Base-by-base conservation (phyloP, 2,329 filamentous ascomycete species). In the Coniochaeta pulveracea region DNA sequence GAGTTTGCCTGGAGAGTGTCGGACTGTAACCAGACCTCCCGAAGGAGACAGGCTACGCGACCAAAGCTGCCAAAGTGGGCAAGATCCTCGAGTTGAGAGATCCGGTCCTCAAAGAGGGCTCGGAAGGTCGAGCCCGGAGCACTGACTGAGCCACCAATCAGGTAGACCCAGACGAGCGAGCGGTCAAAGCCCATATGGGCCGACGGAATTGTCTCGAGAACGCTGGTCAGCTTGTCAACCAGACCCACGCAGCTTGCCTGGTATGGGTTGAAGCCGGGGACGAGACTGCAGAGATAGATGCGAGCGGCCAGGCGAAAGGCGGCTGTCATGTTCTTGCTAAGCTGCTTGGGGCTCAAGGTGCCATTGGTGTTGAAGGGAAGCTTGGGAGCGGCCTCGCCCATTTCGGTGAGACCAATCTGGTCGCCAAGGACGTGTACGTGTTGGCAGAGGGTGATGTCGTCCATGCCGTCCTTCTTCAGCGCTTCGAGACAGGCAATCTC, bases 401-500 rank as follows among this genome's bases (percentile, higher is more conserved):
- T 60, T 60, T 95, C 88, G 7, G 84, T 93, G 40, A 81, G 64
- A 46, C 81, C 81, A 47, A 96, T 84, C 54, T 93, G 85, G 49
- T 82, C 73, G 28, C 85, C 89, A 6, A 96, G 76, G n/a, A 81
- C 76, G 40, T 81, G 78, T 24, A 96, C 85, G 57, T 95, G 89
- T 39, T 81, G 74, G 70, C 88, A 95, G 27, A 96, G 75, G 33
- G 77, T 75, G 43, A 91, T 78, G 49, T 91, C 80, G 45, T 93
- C 83, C 63, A 91, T 85, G 46, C 82, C 83, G 39, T 82, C 76
- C 24, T 67, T 63, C 66, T 91, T 93, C 42, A 95, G 73, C 4
- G 84, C 82, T 55, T 96, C 91, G 34, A 98, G 76, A 57, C 91
- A 96, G 35, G 89, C 85, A 47, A 96, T 94, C 61, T 98, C 91